These are phyloP conservation scores for Prunus salicina DNA, from an alignment of 306 rosid genomes.

Conservation along the genomic window DNA sequence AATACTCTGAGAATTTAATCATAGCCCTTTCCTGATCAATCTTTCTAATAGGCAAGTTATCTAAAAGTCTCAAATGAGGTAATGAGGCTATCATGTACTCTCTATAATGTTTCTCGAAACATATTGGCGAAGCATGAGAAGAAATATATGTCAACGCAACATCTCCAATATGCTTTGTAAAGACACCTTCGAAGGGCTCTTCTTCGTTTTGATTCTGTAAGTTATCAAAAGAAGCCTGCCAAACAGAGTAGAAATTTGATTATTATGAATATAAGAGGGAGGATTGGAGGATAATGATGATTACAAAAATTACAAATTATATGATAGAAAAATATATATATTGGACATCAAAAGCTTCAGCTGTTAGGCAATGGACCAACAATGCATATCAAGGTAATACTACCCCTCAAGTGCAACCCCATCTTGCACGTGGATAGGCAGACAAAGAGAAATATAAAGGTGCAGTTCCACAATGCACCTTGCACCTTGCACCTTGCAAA, in stretches of 20 bases:
- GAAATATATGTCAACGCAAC: conserved; percentile 47
- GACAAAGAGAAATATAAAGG: not conserved
- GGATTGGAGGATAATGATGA: not conserved
- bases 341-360: not conserved
- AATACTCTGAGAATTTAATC: conserved; percentile 45
- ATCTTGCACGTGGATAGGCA: not conserved
- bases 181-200: conserved; percentile 33
- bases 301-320: not conserved
- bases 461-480: not conserved
- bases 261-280: not conserved
- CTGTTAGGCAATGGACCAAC: not conserved
- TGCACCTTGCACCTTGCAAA: too few species aligned
- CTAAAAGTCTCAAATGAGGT: conserved; percentile 58
- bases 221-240: conserved; percentile 32
- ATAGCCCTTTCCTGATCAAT: conserved; percentile 63
- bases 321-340: not conserved
- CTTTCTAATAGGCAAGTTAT: conserved; percentile 55
- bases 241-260: conserved; percentile 15
- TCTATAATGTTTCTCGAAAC: conserved; percentile 72
- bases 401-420: not conserved
- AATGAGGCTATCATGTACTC: conserved; percentile 78
- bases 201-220: conserved; percentile 43
- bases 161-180: conserved; percentile 39
- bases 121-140: conserved; percentile 73
- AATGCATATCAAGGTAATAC: not conserved